Base-by-base conservation (phyloP, 208 protist genomes). In the Leishmania amazonensis region DNA sequence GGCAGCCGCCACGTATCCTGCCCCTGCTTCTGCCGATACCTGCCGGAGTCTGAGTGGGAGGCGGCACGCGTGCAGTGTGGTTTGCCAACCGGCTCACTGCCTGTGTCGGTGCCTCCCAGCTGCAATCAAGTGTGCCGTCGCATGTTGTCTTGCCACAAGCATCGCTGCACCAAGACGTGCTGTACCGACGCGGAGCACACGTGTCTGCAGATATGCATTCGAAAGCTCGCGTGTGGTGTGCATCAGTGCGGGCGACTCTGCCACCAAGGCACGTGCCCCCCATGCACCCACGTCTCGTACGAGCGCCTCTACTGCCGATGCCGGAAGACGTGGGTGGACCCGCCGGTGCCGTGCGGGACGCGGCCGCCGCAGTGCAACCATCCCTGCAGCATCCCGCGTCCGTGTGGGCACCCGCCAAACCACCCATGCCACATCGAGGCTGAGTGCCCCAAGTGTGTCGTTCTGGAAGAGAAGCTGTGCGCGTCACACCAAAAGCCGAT, bases 341-440 rank as follows among this genome's bases (percentile, higher is more conserved):
- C 97, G 65, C 97, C 97, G 40, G 91, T 99, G 54, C 94, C 94
- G 71, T 99, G 97, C 77, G 95, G 95, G 35, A 97, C 95, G 49
- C 86, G 80, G 76, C 91, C 91, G n/a, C 97, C 97, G 19, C 65
- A 62, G 65, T 99, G 97, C 82, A 89, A 78, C 49, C 83, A 96
- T 75, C 90, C 90, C 4, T 99, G 97, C 83, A 83, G 76, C 40
- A 81, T 96, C 24, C 90, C 90, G 4, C 91, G 96, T 19, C 80
- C 88, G 4, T 99, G 97, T 83, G 93, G 91, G n/a, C 97, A 99
- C 81, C 89, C 94, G 2, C 64, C 93, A 3, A 91, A 97, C 57
- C 95, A 98, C 81, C 76, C 84, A 3, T 98, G 95, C 84, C 95
- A 98, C 84, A 85, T 86, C 57, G 89, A 90, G 31, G 81, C 75